Evolutionary conservation across 441 rosid species (phyloP).

Genomic region (Populus hybrid): DNA sequence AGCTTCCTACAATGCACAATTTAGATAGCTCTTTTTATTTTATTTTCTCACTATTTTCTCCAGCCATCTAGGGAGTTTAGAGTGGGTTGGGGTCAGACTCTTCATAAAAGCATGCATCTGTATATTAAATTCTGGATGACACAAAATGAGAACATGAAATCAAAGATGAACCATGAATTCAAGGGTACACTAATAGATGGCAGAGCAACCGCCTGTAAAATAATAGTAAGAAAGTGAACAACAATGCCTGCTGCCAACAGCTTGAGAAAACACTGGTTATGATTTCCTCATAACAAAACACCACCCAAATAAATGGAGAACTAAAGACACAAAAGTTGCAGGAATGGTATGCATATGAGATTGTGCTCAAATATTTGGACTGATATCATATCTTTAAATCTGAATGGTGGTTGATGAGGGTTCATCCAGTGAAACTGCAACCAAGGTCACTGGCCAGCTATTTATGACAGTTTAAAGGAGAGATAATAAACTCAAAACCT

Average conservation of each 20-base stretch:
- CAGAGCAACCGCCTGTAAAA: too few relatives aligned
- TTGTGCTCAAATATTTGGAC: not conserved
- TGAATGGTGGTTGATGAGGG: not conserved
- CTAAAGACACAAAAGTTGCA: not conserved
- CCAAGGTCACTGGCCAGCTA: not conserved
- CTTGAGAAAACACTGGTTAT: not conserved
- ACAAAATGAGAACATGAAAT: not conserved
- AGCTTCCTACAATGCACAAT: not conserved
- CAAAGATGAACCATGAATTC: not conserved
- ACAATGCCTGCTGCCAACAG: too few relatives aligned
- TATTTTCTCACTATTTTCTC: not conserved
- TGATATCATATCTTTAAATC: not conserved
- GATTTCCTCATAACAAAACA: not conserved
- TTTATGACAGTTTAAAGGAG: not conserved
- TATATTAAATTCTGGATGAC: not conserved
- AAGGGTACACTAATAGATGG: not conserved
- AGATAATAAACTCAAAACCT: not conserved
- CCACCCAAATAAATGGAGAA: not conserved
- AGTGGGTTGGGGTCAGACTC: not conserved
- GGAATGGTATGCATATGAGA: not conserved
- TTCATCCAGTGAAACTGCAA: not conserved
- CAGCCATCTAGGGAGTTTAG: not conserved
- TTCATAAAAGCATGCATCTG: not conserved
- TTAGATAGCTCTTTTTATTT: not conserved
- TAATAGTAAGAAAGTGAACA: not conserved